Percentiles rank a stretch among this genome's conserved stretches.
These are phyloP conservation scores for Tolypocladium inflatum DNA, from an alignment of 2,329 filamentous ascomycete species.

Conservation along the genomic window DNA sequence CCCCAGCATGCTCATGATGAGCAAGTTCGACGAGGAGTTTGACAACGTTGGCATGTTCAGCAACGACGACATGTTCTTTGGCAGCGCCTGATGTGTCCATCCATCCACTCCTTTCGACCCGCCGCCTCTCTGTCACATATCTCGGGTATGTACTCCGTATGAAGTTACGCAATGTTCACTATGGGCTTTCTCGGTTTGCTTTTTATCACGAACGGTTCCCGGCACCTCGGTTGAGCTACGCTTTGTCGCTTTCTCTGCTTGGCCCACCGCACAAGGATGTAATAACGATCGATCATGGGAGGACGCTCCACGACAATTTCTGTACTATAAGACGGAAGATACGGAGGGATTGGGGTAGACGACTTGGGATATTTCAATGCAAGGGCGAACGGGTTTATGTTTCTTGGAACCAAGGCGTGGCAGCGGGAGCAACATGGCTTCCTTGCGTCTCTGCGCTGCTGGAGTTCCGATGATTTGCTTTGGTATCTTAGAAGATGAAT, in stretches of 20 bases:
- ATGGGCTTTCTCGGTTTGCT: neutral
- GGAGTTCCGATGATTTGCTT: conserved; percentile 8
- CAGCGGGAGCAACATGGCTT: neutral
- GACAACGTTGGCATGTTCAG: conserved; percentile 43
- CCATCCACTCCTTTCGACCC: neutral
- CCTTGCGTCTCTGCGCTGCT: conserved; percentile 1
- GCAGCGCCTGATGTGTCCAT: conserved; percentile 16
- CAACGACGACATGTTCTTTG: conserved; percentile 44
- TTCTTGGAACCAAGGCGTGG: conserved; percentile 7
- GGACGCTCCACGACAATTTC: neutral
- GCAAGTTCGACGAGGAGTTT: conserved; percentile 46
- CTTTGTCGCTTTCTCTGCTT: neutral
- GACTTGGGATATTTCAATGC: conserved; percentile 4
- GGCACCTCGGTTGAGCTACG: neutral
- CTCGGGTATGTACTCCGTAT: neutral
- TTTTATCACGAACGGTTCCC: neutral
- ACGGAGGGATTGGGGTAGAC: neutral
- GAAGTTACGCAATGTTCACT: conserved; percentile 6
- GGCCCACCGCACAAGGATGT: neutral
- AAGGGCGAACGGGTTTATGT: conserved; percentile 9
- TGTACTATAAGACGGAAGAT: conserved; percentile 1
- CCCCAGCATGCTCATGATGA: conserved; percentile 37
- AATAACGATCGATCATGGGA: neutral
- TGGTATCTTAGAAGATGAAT: conserved; percentile 12
- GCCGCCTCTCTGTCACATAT: conserved; percentile 1